Base-by-base conservation (phyloP, 108 stramenopile species). In the Craspedostauros australis region DNA sequence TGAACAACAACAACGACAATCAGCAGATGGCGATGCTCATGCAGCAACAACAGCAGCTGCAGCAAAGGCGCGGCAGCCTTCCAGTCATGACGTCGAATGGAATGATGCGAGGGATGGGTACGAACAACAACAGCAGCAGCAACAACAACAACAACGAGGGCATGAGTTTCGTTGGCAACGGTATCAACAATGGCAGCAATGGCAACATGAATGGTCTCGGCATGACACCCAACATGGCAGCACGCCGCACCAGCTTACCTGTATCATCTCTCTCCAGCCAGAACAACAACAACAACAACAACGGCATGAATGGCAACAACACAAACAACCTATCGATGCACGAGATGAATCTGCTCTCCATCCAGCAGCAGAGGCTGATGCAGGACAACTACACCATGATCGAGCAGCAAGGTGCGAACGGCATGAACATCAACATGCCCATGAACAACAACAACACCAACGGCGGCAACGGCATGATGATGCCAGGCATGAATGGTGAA, bases 241-340 rank as follows among this genome's bases (percentile, higher is more conserved):
- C 40, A 25, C 54, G 54, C 15, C 54, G 54, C 11, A 41, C 33
- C 0, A 54, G 54, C 42, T 11, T 30, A 34, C 54, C 54, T 4
- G 16, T 41, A 1, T 16, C 21, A n/a, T n/a, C n/a, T n/a, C n/a
- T n/a, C n/a, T n/a, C n/a, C n/a, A n/a, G n/a, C n/a, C n/a, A n/a
- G n/a, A n/a, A n/a, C n/a, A n/a, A n/a, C n/a, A n/a, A n/a, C n/a
- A n/a, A n/a, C n/a, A n/a, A n/a, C n/a, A n/a, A 6, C 28, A 26
- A 18, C 54, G 25, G 24, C 32, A 20, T 11, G 18, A 29, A 27
- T 12, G 16, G 38, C 54, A 54, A 19, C 22, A n/a, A 1, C 34
- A 15, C 2, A 11, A 18, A 5, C 19, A 14, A 26, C 30, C 16
- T 14, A 37, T 11, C 30, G n/a, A n/a, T n/a, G n/a, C 11, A 38